Percentiles rank a stretch among this genome's conserved stretches.
phyloP scores from a whole-genome alignment of 805 yeast genomes.

The Lipomyces sp. region DNA sequence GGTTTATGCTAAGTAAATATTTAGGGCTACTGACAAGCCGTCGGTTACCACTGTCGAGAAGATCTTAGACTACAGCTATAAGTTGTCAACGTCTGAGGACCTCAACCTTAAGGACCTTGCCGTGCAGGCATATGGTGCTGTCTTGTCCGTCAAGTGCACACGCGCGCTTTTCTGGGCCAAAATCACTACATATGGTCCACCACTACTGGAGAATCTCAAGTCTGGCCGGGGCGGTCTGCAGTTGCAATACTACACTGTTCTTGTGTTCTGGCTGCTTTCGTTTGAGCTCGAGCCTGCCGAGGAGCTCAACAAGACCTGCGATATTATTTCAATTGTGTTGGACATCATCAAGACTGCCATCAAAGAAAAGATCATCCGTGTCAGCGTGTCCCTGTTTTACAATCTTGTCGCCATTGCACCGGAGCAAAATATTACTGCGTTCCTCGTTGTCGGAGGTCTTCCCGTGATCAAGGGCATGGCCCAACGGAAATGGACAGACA shows the following conservation, averaged over 20 bases:
- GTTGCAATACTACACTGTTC: slow-evolving; percentile 73
- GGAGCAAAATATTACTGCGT: slow-evolving; percentile 54
- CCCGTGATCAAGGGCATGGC: slow-evolving; percentile 63
- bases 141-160: slow-evolving; percentile 53
- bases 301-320: slow-evolving; percentile 49
- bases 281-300: slow-evolving; percentile 57
- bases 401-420: slow-evolving; percentile 39
- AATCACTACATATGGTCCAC: slow-evolving; percentile 47
- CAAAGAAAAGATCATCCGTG: slow-evolving; percentile 86
- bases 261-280: slow-evolving; percentile 80
- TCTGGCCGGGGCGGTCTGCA: slow-evolving; percentile 58
- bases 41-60: slow-evolving; percentile 42
- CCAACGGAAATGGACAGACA: slow-evolving; percentile 92
- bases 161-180: slow-evolving; percentile 52
- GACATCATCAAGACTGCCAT: slow-evolving; percentile 73
- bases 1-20: slow-evolving; percentile 8
- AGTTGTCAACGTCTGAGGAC: slow-evolving; percentile 41
- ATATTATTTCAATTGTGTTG: slow-evolving; percentile 46
- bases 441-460: slow-evolving; percentile 72
- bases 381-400: slow-evolving; percentile 57
- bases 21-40: slow-evolving; percentile 28
- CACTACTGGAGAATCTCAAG: slow-evolving; percentile 48
- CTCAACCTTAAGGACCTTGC: slow-evolving; percentile 57
- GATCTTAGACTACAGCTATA: slow-evolving; percentile 38
- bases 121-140: slow-evolving; percentile 61